Conservation (phyloP, 345 rosid genomes). For the Populus simonii region DNA sequence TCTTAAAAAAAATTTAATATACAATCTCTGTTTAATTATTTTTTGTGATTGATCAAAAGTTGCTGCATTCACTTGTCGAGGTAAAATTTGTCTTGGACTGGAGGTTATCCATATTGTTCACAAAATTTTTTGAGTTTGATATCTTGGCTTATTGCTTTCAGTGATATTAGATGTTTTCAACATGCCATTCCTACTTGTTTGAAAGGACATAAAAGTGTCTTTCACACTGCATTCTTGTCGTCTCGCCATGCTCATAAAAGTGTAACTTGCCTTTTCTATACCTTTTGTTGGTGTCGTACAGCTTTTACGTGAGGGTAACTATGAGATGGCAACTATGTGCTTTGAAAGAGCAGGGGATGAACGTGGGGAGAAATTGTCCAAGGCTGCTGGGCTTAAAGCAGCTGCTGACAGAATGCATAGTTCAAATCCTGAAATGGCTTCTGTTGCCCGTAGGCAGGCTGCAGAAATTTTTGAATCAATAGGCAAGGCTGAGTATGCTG, state of each 20-base stretch:
- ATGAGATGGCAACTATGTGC: slow-evolving; percentile 46
- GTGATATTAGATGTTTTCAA: background rate
- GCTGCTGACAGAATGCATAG: slow-evolving; percentile 35
- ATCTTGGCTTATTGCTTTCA: background rate
- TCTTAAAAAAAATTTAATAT: too few relatives aligned
- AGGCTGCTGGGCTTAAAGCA: slow-evolving; percentile 43
- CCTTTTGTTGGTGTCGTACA: slow-evolving; percentile 17
- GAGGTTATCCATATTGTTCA: background rate
- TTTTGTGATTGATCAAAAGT: too few relatives aligned
- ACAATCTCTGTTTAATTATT: too few relatives aligned
- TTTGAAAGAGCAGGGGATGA: slow-evolving; percentile 46
- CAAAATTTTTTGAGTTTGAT: background rate
- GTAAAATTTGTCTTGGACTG: background rate
- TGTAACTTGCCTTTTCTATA: background rate
- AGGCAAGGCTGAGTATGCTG: slow-evolving; percentile 44
- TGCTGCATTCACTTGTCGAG: background rate
- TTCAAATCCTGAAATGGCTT: slow-evolving; percentile 37
- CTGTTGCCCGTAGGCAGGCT: slow-evolving; percentile 37
- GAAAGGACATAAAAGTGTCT: background rate
- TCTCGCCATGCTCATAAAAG: background rate
- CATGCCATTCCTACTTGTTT: background rate
- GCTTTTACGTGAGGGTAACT: slow-evolving; percentile 43
- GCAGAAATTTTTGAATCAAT: slow-evolving; percentile 45
- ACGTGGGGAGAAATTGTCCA: slow-evolving; percentile 39
- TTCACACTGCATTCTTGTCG: background rate